Evolutionary conservation across 192 early-diverging fungal genomes (phyloP), one percentile per base, ranked within the genome.

Genomic region (Pilaira anomala): DNA sequence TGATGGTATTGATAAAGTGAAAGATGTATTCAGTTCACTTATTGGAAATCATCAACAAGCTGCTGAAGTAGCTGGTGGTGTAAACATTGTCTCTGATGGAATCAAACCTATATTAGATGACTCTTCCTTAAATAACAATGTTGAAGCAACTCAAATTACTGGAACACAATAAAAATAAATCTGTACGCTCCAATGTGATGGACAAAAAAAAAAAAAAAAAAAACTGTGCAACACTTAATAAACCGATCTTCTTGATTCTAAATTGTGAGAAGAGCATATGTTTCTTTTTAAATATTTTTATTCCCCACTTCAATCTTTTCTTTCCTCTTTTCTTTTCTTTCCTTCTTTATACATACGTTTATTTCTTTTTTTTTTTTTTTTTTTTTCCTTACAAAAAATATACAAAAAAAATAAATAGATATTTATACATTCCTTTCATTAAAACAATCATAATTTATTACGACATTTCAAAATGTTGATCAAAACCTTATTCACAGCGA

Each of bases 251-350:
- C 12, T 55, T 55, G 29, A 19, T 13, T 54, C 3, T 18, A 30
- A 26, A 21, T 56, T 29, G 33, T 57, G 55, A 57, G 55, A 57
- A 57, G 19, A 14, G n/a, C 55, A 57, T 54, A 54, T 57, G 55
- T 29, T 8, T 13, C 21, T 41, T 42, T 53, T 24, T 36, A 24
- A 41, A 40, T 25, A 21, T 16, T 22, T 14, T 39, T 18, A 22
- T 33, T 57, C 36, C 21, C 33, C 18, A 18, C n/a, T 40, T 40
- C 21, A 12, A 22, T 40, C 33, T 22, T 57, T 18, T 21, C 30
- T n/a, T 11, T 40, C 8, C 4, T 36, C 33, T 36, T 36, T 9
- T n/a, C n/a, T n/a, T n/a, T n/a, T n/a, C 28, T 28, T 53, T 56
- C 19, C 26, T 33, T 26, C n/a, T 19, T 39, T 56, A 9, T 26